Conservation (phyloP, 1,139 yeast genomes). For the Zygosaccharomyces pseudobailii region DNA sequence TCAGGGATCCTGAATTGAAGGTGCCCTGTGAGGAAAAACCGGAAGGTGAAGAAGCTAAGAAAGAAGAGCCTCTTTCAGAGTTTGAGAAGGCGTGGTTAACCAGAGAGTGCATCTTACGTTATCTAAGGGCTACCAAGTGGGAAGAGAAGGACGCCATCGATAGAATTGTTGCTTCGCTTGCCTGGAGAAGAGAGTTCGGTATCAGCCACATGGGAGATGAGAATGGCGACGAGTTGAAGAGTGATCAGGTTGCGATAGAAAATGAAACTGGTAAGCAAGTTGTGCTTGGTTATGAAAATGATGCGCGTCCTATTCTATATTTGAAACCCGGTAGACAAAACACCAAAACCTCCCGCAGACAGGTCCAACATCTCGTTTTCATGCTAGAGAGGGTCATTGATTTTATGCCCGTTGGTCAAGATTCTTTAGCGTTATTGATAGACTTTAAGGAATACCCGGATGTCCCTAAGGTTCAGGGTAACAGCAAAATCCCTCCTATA, state of each 20-base stretch:
- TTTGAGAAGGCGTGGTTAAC: constrained; percentile 88
- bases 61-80: constrained; percentile 40
- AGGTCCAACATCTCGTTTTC: constrained; percentile 87
- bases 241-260: constrained; percentile 63
- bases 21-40: constrained; percentile 38
- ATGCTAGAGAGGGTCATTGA: constrained; percentile 88
- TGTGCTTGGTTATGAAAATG: constrained; percentile 82
- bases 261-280: constrained; percentile 86
- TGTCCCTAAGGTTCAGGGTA: constrained; percentile 46
- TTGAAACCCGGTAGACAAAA: constrained; percentile 91
- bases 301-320: constrained; percentile 83
- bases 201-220: constrained; percentile 50
- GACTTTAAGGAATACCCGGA: constrained; percentile 74
- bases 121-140: constrained; percentile 92
- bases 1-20: constrained; percentile 44
- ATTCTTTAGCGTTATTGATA: constrained; percentile 78
- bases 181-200: constrained; percentile 94
- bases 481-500: constrained; percentile 74
- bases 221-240: constrained; percentile 45
- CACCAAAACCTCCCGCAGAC: constrained; percentile 78
- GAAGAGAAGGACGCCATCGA: constrained; percentile 60
- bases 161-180: constrained; percentile 68
- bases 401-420: constrained; percentile 95
- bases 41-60: constrained; percentile 20
- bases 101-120: constrained; percentile 80